Evolutionary conservation across 2,329 filamentous ascomycete genomes (phyloP).

Genomic region (Clarireedia monteithiana): DNA sequence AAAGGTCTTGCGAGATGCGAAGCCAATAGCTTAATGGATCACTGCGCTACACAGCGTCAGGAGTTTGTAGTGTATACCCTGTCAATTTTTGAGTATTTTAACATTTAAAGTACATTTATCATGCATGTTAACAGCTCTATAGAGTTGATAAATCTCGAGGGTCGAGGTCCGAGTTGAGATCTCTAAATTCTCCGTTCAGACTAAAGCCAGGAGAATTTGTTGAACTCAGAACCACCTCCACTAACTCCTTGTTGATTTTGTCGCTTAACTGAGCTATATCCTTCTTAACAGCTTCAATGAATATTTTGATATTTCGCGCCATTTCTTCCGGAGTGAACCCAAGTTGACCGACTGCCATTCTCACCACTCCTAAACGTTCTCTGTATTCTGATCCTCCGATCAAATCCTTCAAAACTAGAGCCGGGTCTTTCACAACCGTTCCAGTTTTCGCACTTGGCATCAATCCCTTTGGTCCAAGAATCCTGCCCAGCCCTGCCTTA

Average conservation of each 20-base stretch:
- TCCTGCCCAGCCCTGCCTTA: slow-evolving; percentile 70
- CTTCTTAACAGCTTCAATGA: slow-evolving; percentile 69
- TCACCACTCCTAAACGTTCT: slow-evolving; percentile 75
- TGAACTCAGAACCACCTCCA: slow-evolving; percentile 73
- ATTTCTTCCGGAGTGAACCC: slow-evolving; percentile 83
- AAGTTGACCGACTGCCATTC: slow-evolving; percentile 86
- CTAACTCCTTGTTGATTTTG: slow-evolving; percentile 62
- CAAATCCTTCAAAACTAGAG: slow-evolving; percentile 68
- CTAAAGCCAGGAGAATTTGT: slow-evolving; percentile 83
- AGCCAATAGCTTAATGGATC: slow-evolving; percentile 14
- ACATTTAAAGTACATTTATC: slow-evolving; percentile 33
- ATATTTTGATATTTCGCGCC: slow-evolving; percentile 71
- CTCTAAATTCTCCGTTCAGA: slow-evolving; percentile 70
- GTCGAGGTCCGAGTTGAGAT: slow-evolving; percentile 49
- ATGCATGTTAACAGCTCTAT: slow-evolving; percentile 15
- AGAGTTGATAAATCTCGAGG: slow-evolving; percentile 44
- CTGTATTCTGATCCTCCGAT: slow-evolving; percentile 80
- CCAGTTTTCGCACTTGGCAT: slow-evolving; percentile 88
- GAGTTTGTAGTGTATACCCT: slow-evolving; percentile 32
- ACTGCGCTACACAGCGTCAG: slow-evolving; percentile 34
- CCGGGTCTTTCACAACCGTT: slow-evolving; percentile 79
- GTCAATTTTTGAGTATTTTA: slow-evolving; percentile 24
- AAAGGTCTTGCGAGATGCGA: slow-evolving; percentile 35
- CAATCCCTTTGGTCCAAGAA: slow-evolving; percentile 80
- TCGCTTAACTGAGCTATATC: slow-evolving; percentile 63